Percentiles rank a stretch among this genome's conserved stretches.
Conservation (phyloP, 164 flowering plant species). For the Vitis labrusca region DNA sequence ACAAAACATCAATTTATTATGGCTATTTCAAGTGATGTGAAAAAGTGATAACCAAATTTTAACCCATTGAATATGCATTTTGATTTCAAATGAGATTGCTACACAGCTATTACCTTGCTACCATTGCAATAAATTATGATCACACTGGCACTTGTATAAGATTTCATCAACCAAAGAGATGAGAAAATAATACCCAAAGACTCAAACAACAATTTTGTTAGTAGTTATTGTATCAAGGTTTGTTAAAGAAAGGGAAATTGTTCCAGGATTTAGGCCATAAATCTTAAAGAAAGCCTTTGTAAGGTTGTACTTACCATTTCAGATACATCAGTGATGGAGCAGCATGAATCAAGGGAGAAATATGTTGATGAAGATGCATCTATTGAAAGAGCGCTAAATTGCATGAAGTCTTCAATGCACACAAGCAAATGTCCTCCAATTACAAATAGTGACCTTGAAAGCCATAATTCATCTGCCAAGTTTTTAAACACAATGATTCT, state of each 20-base stretch:
- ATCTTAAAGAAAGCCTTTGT: background rate
- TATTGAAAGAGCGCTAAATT: conserved; percentile 34
- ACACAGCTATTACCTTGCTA: too few species aligned
- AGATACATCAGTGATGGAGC: conserved; percentile 48
- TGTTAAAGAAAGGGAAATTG: background rate
- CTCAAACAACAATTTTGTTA: too few species aligned
- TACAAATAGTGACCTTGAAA: conserved; percentile 65
- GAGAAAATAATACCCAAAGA: too few species aligned
- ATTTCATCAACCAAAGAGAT: too few species aligned
- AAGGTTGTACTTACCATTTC: conserved; percentile 57
- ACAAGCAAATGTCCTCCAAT: conserved; percentile 50
- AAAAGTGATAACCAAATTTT: too few species aligned
- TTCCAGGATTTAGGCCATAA: background rate
- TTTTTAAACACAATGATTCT: conserved; percentile 2
- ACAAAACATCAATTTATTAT: too few species aligned
- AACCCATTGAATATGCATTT: too few species aligned
- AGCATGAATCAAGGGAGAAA: conserved; percentile 54
- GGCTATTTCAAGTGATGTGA: too few species aligned
- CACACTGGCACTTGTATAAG: too few species aligned
- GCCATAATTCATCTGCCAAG: conserved; percentile 57
- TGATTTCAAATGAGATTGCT: too few species aligned
- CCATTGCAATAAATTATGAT: too few species aligned
- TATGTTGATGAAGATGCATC: conserved; percentile 36
- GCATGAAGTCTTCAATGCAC: conserved; percentile 62
- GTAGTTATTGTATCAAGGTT: too few species aligned